Evolutionary conservation across 148 eudicot species (phyloP).

Genomic region (Chenopodium quinoa): DNA sequence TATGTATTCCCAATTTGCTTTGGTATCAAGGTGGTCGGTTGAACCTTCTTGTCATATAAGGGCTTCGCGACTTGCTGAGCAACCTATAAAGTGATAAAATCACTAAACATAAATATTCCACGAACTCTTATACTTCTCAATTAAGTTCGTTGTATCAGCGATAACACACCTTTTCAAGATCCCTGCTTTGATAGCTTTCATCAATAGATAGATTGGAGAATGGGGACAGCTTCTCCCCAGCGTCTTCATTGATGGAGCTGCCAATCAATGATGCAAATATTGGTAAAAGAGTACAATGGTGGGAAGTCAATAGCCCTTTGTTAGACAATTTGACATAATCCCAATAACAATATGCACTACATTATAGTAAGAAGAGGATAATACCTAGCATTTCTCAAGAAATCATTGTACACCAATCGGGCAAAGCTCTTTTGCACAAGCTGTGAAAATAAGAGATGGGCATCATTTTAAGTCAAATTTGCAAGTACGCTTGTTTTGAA

Average conservation of each 20-base stretch:
- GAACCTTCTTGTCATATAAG: conserved; percentile 69
- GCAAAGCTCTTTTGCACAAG: conserved; percentile 99
- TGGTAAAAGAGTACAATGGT: neutral
- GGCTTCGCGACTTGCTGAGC: conserved; percentile 81
- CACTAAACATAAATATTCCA: neutral
- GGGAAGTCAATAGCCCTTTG: neutral
- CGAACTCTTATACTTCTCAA: neutral
- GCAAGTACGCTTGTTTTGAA: neutral
- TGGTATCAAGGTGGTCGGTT: conserved; percentile 83
- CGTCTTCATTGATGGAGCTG: conserved; percentile 77
- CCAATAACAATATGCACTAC: neutral
- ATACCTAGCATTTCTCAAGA: conserved; percentile 80
- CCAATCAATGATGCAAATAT: conserved; percentile 19
- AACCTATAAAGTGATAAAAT: conserved; percentile 42
- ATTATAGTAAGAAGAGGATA: neutral
- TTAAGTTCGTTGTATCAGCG: neutral
- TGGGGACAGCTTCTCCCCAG: conserved; percentile 80
- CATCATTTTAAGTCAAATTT: neutral
- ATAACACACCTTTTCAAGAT: conserved; percentile 84
- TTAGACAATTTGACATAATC: neutral
- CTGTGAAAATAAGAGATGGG: conserved; percentile 43
- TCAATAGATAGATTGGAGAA: conserved; percentile 62
- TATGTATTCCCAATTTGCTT: conserved; percentile 98
- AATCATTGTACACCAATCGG: conserved; percentile 74
- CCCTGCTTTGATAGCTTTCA: conserved; percentile 92